phyloP scores from a whole-genome alignment of 345 rosid genomes.

The Noccaea caerulescens region DNA sequence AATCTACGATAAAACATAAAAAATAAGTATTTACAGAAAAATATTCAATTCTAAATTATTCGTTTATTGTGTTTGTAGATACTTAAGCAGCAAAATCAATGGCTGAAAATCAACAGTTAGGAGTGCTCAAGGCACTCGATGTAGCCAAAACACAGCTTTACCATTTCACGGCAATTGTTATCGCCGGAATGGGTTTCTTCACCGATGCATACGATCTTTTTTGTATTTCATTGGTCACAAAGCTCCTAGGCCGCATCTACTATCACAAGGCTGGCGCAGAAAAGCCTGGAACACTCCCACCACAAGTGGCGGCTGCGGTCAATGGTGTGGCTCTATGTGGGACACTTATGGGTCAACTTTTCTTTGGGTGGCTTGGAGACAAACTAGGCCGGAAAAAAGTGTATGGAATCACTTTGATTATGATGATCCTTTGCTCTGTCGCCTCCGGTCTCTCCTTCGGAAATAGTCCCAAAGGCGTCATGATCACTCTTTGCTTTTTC shows the following conservation, averaged over 20 bases:
- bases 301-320: slow-evolving; percentile 54
- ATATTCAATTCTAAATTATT: not conserved
- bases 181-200: slow-evolving; percentile 50
- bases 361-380: slow-evolving; percentile 67
- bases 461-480: slow-evolving; percentile 41
- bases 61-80: not conserved
- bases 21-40: not conserved
- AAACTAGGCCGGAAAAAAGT: slow-evolving; percentile 57
- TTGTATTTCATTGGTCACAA: slow-evolving; percentile 43
- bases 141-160: slow-evolving; percentile 41
- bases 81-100: slow-evolving; percentile 1
- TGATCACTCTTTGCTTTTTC: slow-evolving; percentile 63
- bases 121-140: slow-evolving; percentile 45
- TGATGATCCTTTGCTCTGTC: slow-evolving; percentile 55
- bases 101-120: slow-evolving; percentile 37
- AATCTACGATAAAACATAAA: not conserved
- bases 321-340: slow-evolving; percentile 64
- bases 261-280: slow-evolving; percentile 28
- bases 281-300: slow-evolving; percentile 56
- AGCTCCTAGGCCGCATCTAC: slow-evolving; percentile 46
- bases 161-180: slow-evolving; percentile 46
- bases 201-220: slow-evolving; percentile 50
- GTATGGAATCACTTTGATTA: slow-evolving; percentile 60
- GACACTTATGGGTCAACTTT: slow-evolving; percentile 60
- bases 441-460: slow-evolving; percentile 65